Evolutionary conservation across 768 basidiomycete species (phyloP), one percentile per base, ranked within the genome.

Genomic region (Lentinula aciculospora): DNA sequence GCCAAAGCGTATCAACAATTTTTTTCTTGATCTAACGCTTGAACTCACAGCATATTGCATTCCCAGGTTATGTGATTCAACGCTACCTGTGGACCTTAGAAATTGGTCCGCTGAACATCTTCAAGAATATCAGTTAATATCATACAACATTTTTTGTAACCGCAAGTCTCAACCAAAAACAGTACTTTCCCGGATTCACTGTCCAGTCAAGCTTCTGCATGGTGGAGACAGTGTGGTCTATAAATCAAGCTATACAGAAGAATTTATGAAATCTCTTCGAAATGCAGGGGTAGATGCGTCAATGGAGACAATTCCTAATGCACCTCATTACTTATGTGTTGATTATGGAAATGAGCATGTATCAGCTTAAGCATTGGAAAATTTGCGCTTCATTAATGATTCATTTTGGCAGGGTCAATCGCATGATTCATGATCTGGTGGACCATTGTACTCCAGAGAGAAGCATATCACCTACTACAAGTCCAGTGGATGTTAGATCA

Each of bases 141-240:
- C 62, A 2, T 53, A 61, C 42, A 50, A 61, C 46, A 67, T 66
- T 51, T 32, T 64, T 39, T 25, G 48, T 6, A 58, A 57, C 25
- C 62, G 61, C 2, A 53, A 36, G 51, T 60, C 60, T 25, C 37
- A 58, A 21, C 37, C 64, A 15, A 4, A 51, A 3, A 51, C 44
- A 7, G 58, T 56, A 17, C 58, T 67, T 13, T 45, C 64, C 29
- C 59, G 58, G 32, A 64, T 67, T n/a, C 5, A 17, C 0, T 65
- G 64, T 50, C 66, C 64, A 39, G 40, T 67, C n/a, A 65, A 63
- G 58, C 61, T 67, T 42, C 34, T 67, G 3, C 62, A 67, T 13
- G 65, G 66, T 31, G 56, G 56, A 1, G 62, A 66, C 51, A 68
- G 67, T 34, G 66, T 69, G 58, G 64, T 64, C 23, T 64, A 61